These are phyloP conservation scores for Paratinospora sagittata DNA, from an alignment of 164 flowering plant species.

Conservation along the genomic window DNA sequence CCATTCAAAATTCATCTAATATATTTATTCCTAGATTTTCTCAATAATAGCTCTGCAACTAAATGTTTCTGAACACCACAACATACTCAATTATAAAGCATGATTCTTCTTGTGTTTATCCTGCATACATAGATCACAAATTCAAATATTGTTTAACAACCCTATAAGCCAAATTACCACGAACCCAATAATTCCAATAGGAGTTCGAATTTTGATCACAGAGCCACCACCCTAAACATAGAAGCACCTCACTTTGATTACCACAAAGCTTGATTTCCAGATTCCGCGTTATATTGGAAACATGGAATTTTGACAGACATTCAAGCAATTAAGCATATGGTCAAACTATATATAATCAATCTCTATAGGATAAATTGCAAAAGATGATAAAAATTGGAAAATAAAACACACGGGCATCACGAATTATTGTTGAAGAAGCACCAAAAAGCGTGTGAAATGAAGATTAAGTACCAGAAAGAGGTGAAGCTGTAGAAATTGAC, in stretches of 20 bases:
- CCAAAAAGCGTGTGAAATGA: neutral
- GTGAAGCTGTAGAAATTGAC: constrained; percentile 67
- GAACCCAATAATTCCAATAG: neutral
- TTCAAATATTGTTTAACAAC: neutral
- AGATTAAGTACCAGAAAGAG: constrained; percentile 52
- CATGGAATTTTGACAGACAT: too few species aligned
- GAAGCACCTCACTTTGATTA: too few species aligned
- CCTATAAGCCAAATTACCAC: neutral
- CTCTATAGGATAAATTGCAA: too few species aligned
- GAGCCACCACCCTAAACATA: too few species aligned
- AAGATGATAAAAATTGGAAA: neutral
- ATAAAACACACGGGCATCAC: constrained; percentile 1
- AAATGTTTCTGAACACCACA: neutral
- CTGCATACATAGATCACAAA: too few species aligned
- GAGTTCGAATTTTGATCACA: neutral
- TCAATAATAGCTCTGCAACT: neutral
- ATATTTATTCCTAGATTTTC: neutral
- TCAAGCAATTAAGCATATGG: too few species aligned
- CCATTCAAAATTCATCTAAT: too few species aligned
- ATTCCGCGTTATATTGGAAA: too few species aligned
- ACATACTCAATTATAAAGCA: too few species aligned
- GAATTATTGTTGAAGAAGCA: neutral
- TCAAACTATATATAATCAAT: too few species aligned
- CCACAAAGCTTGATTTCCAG: too few species aligned
- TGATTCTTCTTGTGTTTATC: too few species aligned